Percentiles rank a stretch among this genome's conserved stretches.
Conservation (phyloP, 2,329 filamentous ascomycete genomes). For the Colletotrichum euphorbiae region DNA sequence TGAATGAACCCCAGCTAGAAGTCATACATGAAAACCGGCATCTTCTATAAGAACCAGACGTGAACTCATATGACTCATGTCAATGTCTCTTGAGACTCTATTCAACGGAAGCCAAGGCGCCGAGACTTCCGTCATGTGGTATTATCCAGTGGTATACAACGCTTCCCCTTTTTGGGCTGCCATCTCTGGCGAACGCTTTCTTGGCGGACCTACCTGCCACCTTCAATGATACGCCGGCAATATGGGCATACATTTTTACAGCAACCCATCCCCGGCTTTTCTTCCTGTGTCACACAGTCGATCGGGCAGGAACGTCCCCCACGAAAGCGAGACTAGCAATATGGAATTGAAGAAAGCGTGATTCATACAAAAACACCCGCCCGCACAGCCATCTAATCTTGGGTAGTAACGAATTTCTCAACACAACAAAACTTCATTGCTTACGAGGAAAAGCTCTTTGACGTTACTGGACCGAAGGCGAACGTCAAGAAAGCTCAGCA, state of each 20-base stretch:
- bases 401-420: not conserved
- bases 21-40: not conserved
- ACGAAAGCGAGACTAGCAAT: not conserved
- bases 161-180: not conserved
- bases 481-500: not conserved
- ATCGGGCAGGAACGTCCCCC: not conserved
- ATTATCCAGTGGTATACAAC: not conserved
- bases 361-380: not conserved
- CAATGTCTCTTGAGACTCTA: not conserved
- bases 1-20: not conserved
- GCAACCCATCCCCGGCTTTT: conserved; percentile 8
- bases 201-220: conserved; percentile 1
- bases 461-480: not conserved
- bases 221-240: conserved; percentile 1
- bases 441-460: conserved; percentile 7
- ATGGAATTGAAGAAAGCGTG: conserved; percentile 2
- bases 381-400: not conserved
- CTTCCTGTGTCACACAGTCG: conserved; percentile 3
- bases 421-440: conserved; percentile 6
- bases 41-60: not conserved
- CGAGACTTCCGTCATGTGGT: not conserved
- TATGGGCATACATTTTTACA: conserved; percentile 13
- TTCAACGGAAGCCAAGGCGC: not conserved
- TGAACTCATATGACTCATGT: not conserved
- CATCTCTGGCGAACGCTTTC: not conserved